Evolutionary conservation across 2,329 filamentous ascomycete species (phyloP), one percentile per base, ranked within the genome.

Genomic region (Fusarium sp.): DNA sequence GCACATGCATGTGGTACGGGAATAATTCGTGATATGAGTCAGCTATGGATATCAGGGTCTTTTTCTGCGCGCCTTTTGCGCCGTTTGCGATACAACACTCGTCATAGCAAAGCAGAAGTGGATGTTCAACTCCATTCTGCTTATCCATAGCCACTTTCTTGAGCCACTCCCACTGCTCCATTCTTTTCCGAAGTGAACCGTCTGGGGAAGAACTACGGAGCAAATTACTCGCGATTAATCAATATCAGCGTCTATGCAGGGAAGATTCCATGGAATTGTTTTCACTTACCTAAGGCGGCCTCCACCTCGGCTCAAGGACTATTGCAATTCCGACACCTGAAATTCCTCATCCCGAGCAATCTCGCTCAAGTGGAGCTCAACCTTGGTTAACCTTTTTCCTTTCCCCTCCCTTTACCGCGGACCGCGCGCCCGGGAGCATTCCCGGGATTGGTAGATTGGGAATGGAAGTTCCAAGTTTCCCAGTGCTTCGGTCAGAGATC

Each of bases 231-330:
- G 56, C 53, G 34, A 60, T 44, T 46, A 54, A 31, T 57, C 42
- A 44, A 17, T 43, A 53, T 48, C 39, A 11, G 39, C 51, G 61
- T 57, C 51, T 46, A 50, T 55, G 26, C 66, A 66, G 54, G 65
- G 65, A 66, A 68, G 22, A 46, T 68, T 69, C 66, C 65, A 57
- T 61, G 65, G 50, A 56, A 69, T 15, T 26, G 22, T 51, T 31
- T 48, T 53, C 61, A 58, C 40, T 55, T 50, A 59, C 64, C 46
- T 44, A 57, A 63, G 22, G 28, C 14, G 9, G 39, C 46, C 38
- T 22, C 40, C 48, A 39, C 59, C 54, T 69, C 53, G 65, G 59
- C 40, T 50, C 42, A 55, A 38, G 43, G 13, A 50, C 26, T 28
- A 42, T 33, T 26, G 26, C 17, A n/a, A 48, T n/a, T 43, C 33